Percentiles rank a stretch among this genome's conserved stretches.
phyloP scores from a whole-genome alignment of 2,329 filamentous ascomycete species.

The Lithohypha guttulata region DNA sequence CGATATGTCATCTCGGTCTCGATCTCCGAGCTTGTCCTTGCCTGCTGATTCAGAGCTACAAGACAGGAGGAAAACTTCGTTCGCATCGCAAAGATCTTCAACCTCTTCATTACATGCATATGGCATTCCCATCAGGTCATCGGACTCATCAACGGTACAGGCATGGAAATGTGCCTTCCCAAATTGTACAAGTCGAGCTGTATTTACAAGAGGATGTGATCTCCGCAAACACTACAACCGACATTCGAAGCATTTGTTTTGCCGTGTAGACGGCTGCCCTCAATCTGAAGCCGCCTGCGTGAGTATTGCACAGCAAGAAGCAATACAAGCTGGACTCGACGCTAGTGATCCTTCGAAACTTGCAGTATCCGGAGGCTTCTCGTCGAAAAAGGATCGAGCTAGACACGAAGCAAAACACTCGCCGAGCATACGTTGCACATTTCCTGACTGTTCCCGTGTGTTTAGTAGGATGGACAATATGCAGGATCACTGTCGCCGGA shows the following conservation, averaged over 20 bases:
- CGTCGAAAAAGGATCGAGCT: constrained; percentile 51
- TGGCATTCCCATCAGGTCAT: constrained; percentile 18
- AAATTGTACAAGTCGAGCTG: constrained; percentile 47
- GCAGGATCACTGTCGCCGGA: constrained; percentile 39
- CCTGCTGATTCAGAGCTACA: constrained; percentile 4
- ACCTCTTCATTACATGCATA: constrained; percentile 20
- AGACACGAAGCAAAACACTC: constrained; percentile 54
- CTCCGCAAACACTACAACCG: constrained; percentile 53
- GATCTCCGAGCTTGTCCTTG: constrained; percentile 17
- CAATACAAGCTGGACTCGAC: constrained; percentile 6
- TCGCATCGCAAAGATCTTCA: constrained; percentile 17
- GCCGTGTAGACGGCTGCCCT: constrained; percentile 47
- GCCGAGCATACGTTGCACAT: constrained; percentile 43
- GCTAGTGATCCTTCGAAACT: constrained; percentile 15
- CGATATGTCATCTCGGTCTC: constrained; percentile 16
- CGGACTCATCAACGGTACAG: constrained; percentile 11
- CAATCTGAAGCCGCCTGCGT: constrained; percentile 27
- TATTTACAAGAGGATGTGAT: constrained; percentile 50
- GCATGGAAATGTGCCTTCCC: constrained; percentile 51
- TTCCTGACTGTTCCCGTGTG: constrained; percentile 43
- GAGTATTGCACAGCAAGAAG: constrained; percentile 1
- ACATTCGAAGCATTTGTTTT: constrained; percentile 52
- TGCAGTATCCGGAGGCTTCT: constrained; percentile 46
- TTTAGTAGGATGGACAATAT: constrained; percentile 55
- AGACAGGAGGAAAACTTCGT: constrained; percentile 4